Percentiles rank a stretch among this genome's conserved stretches.
Evolutionary conservation across 2,329 filamentous ascomycete species (phyloP).

Genomic region (Sclerotiophoma versabilis): DNA sequence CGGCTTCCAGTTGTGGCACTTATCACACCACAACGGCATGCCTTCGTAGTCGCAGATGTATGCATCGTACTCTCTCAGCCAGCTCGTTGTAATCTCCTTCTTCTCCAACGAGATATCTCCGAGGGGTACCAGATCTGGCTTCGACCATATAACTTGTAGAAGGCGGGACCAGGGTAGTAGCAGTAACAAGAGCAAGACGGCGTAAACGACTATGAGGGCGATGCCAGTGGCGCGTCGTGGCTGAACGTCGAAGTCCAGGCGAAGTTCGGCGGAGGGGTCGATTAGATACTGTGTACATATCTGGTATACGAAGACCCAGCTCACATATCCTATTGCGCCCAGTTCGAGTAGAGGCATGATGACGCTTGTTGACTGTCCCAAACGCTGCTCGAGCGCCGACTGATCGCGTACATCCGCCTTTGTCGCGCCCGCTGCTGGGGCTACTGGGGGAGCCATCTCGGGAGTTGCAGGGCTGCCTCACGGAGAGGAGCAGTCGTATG

Average conservation of each 20-base stretch:
- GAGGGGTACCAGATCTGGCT: slow-evolving; percentile 77
- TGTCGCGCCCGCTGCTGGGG: slow-evolving; percentile 25
- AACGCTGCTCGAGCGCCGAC: slow-evolving; percentile 37
- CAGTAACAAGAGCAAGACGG: slow-evolving; percentile 73
- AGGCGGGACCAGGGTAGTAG: slow-evolving; percentile 74
- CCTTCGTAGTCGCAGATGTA: slow-evolving; percentile 87
- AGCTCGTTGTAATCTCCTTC: slow-evolving; percentile 33
- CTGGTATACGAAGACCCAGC: slow-evolving; percentile 71
- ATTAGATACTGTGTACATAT: slow-evolving; percentile 75
- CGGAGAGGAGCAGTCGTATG: neutral
- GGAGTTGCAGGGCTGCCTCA: slow-evolving; percentile 6
- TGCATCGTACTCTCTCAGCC: slow-evolving; percentile 80
- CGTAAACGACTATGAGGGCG: slow-evolving; percentile 75
- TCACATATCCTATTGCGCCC: slow-evolving; percentile 71
- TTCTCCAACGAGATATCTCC: slow-evolving; percentile 49
- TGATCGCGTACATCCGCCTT: slow-evolving; percentile 32
- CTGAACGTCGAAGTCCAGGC: slow-evolving; percentile 27
- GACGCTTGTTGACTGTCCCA: slow-evolving; percentile 67
- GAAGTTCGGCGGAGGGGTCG: slow-evolving; percentile 47
- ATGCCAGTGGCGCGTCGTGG: slow-evolving; percentile 66
- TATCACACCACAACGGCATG: slow-evolving; percentile 80
- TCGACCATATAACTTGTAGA: slow-evolving; percentile 69
- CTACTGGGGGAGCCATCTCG: slow-evolving; percentile 30
- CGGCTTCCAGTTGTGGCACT: slow-evolving; percentile 85
- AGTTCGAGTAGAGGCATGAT: slow-evolving; percentile 74